These are phyloP conservation scores for Panicum hallii DNA, from an alignment of 202 grass and related monocot species.

Conservation along the genomic window DNA sequence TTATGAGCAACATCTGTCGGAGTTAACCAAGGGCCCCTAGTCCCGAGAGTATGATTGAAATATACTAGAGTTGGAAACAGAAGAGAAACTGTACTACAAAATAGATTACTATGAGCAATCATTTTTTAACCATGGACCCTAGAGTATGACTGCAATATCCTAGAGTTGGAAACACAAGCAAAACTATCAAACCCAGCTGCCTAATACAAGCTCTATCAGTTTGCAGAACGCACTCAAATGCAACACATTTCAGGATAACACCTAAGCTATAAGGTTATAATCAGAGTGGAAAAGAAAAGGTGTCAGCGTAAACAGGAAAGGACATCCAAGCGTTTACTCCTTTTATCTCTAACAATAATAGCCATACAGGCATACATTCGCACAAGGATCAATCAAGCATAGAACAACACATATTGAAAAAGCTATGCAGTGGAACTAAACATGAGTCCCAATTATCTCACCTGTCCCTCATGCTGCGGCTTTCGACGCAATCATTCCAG, in stretches of 20 bases:
- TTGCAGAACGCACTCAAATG: constrained; percentile 3
- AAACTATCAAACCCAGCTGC: neutral
- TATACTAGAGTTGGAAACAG: neutral
- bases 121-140: neutral
- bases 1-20: no score
- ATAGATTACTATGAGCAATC: neutral
- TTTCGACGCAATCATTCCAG: constrained; percentile 84
- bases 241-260: neutral
- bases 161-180: neutral
- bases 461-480: constrained; percentile 50
- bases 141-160: neutral
- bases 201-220: neutral
- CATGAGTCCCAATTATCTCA: constrained; percentile 38
- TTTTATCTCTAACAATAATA: neutral
- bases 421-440: neutral
- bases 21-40: neutral
- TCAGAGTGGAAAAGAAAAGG: neutral
- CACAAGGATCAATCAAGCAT: neutral
- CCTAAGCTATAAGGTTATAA: neutral
- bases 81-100: neutral
- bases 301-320: neutral
- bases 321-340: neutral
- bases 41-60: no score
- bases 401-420: neutral
- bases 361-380: neutral